Base-by-base conservation (phyloP, 1,139 yeast species). In the Yamadazyma trypodendri region DNA sequence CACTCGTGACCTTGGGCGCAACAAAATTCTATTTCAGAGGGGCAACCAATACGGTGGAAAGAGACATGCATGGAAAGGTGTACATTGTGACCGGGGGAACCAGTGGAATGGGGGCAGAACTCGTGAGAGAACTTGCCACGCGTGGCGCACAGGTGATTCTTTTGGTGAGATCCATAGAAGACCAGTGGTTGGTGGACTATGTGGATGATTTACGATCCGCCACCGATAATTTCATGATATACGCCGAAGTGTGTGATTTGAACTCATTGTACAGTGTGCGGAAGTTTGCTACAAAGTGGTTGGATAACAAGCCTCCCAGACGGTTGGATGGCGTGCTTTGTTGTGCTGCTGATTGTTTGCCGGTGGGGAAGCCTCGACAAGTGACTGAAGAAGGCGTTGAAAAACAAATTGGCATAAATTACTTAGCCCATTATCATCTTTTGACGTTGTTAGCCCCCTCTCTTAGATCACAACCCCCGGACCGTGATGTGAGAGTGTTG, bases 251-350 rank as follows among this genome's bases (percentile, higher is more conserved):
- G 48, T 88, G 96, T 59, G 95, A 94, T 58, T 68, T 92, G 43
- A 71, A 79, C 18, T 81, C 87, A 39, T 66, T 92, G 43, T 69
- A 82, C 55, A 80, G 90, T 6, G 73, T 92, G n/a, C 72, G 98
- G 49, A 80, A 81, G 56, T 92, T 92, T 66, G 97, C 96, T 22
- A 90, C 98, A 2, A 81, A 74, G 46, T 92, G 97, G 97, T 70
- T 92, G 42, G 96, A 92, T 59, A 89, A 86, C 55, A 69, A 81
- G 28, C 96, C 97, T 1, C 95, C 97, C 6, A 72, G 98, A 50
- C 63, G 98, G 40, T 67, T 92, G 38, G 98, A 92, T 58, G 95
- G 95, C 42, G 75, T 92, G 13, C 61, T 92, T 4, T 85, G 96
- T 54, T 81, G 90, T 62, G 97, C 97, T 2, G 92, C 88, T 9